A percentile compares a stretch with the other conserved stretches of the same genome.
phyloP scores from a whole-genome alignment of 164 flowering plant species.

The Cinnamomum micranthum region DNA sequence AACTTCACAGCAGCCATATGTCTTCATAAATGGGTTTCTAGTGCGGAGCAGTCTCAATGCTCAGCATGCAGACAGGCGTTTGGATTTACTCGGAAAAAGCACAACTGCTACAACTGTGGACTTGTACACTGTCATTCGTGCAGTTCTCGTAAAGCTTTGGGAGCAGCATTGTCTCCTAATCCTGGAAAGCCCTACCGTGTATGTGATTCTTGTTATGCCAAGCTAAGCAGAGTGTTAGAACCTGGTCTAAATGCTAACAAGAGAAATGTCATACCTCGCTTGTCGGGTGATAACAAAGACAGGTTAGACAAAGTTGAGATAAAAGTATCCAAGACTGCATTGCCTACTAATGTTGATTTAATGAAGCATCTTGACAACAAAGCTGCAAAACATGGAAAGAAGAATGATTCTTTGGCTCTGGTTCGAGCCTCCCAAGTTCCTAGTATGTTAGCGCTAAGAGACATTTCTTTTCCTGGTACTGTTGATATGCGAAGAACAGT shows the following conservation, averaged over 20 bases:
- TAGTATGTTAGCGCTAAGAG: conserved; percentile 61
- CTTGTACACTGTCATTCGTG: conserved; percentile 84
- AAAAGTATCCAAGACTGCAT: conserved; percentile 47
- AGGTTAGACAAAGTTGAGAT: conserved; percentile 75
- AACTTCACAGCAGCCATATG: conserved; percentile 67
- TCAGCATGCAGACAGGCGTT: conserved; percentile 76
- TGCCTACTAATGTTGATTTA: conserved; percentile 76
- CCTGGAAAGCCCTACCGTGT: conserved; percentile 73
- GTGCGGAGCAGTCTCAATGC: conserved; percentile 76
- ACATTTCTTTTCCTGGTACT: conserved; percentile 51
- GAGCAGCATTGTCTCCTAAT: conserved; percentile 75
- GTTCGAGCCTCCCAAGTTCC: conserved; percentile 64
- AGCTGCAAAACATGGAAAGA: conserved; percentile 87
- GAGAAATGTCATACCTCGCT: conserved; percentile 62
- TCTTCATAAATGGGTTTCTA: conserved; percentile 80
- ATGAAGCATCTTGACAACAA: conserved; percentile 83
- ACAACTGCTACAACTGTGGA: conserved; percentile 82
- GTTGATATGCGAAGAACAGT: conserved; percentile 43
- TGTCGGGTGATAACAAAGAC: conserved; percentile 91
- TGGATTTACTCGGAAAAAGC: conserved; percentile 79
- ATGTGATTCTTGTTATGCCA: conserved; percentile 65
- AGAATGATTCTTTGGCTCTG: conserved; percentile 59
- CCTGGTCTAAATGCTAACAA: conserved; percentile 33
- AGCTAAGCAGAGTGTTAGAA: conserved; percentile 56
- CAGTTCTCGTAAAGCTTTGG: conserved; percentile 69